Base-by-base conservation (phyloP, 2,329 filamentous ascomycete species). In the Karstenula rhodostoma region DNA sequence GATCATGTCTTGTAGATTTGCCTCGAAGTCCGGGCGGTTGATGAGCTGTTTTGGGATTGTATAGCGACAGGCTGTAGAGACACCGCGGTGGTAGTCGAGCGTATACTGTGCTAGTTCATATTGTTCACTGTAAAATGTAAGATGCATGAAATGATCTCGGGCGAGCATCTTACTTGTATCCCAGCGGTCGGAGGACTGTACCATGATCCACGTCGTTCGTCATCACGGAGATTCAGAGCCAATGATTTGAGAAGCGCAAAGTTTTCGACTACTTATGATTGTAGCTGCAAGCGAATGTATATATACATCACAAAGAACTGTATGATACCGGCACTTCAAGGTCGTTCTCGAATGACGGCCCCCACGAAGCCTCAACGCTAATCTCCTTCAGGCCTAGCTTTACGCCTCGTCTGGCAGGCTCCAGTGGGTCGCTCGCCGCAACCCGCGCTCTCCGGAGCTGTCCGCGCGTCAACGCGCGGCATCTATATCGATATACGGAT, bases 21-120 rank as follows among this genome's bases (percentile, higher is more conserved):
- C n/a, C n/a, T n/a, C 6, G 33, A 35, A 2, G 33, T 35, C 15
- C 33, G 9, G 33, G 8, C 10, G 48, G 23, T n/a, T n/a, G n/a
- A n/a, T n/a, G n/a, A n/a, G n/a, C n/a, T n/a, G n/a, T n/a, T n/a
- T n/a, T n/a, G n/a, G n/a, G n/a, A 40, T 23, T 35, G 19, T n/a
- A 25, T 13, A 37, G 33, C 48, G 48, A 40, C 48, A 51, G 10
- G 32, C 33, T 25, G 48, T 51, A 17, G 48, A 51, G 19, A 51
- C 33, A 7, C 32, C 48, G 12, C 48, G 32, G 22, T 37, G 29
- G 48, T 23, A 40, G 8, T 19, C 32, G 19, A 51, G 48, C 2
- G 32, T 51, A 19, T 51, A 51, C 13, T 51, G 48, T 23, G 48
- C 48, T 17, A 51, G 48, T 40, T 51, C 48, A 19, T 23, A 40